phyloP scores from a whole-genome alignment of 2,329 filamentous ascomycete genomes.

The Teratosphaeriaceae sp. region DNA sequence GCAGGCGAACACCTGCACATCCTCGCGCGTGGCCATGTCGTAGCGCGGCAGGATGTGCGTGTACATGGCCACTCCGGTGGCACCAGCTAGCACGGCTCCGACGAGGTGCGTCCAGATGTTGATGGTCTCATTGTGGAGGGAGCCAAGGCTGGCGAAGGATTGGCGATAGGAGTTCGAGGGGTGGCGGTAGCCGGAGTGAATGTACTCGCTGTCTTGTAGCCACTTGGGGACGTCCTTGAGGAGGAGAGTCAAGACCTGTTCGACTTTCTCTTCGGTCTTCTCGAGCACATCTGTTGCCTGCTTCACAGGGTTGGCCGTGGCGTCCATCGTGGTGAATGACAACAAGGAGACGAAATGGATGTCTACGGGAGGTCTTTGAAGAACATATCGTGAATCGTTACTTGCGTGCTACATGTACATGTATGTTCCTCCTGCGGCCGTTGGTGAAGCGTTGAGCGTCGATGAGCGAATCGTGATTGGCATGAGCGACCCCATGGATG shows the following conservation, averaged over 20 bases:
- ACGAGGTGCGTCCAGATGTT: slow-evolving; percentile 68
- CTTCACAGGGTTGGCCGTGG: not conserved
- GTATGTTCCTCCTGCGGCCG: too few relatives aligned
- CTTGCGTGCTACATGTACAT: too few relatives aligned
- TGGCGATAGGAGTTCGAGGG: slow-evolving; percentile 53
- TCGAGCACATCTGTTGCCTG: not conserved
- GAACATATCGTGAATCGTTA: too few relatives aligned
- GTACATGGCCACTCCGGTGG: slow-evolving; percentile 49
- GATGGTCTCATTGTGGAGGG: slow-evolving; percentile 62
- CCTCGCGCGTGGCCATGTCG: slow-evolving; percentile 51
- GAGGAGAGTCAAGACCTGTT: slow-evolving; percentile 37
- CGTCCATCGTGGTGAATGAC: not conserved
- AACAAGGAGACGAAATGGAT: not conserved
- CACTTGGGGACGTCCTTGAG: slow-evolving; percentile 39
- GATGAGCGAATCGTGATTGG: too few relatives aligned
- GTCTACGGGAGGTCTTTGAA: too few relatives aligned
- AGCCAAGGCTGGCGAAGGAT: slow-evolving; percentile 52
- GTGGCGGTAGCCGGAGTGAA: slow-evolving; percentile 59
- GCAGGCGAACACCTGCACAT: slow-evolving; percentile 67
- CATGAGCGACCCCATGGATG: too few relatives aligned
- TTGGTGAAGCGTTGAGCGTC: too few relatives aligned
- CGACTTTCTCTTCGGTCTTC: slow-evolving; percentile 20
- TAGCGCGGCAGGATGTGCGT: slow-evolving; percentile 58
- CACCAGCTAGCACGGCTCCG: slow-evolving; percentile 55
- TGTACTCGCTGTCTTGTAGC: slow-evolving; percentile 62